phyloP scores from a whole-genome alignment of 306 rosid genomes.

The Inga laurina region DNA sequence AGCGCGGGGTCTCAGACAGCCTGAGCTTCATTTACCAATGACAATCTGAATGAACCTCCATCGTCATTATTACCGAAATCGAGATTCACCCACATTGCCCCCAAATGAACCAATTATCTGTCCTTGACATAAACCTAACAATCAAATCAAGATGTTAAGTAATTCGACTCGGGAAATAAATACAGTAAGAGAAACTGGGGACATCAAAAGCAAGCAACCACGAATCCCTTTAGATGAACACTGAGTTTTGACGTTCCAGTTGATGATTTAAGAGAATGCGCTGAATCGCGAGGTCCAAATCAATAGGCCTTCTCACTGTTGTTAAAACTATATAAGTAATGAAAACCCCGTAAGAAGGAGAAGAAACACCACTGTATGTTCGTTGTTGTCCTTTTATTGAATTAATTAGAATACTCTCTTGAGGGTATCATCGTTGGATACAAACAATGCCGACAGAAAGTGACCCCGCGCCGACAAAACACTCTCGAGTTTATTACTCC shows the following conservation, averaged over 20 bases:
- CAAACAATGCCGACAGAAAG: constrained; percentile 89
- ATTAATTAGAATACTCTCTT: constrained; percentile 36
- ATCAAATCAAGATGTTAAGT: constrained; percentile 30
- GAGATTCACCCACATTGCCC: constrained; percentile 51
- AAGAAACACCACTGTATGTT: constrained; percentile 31
- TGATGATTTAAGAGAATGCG: constrained; percentile 2
- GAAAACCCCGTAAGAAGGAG: constrained; percentile 37
- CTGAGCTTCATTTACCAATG: constrained; percentile 70
- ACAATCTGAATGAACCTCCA: constrained; percentile 32
- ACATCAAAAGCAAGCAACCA: constrained; percentile 27
- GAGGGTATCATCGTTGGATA: constrained; percentile 53
- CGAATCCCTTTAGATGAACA: constrained; percentile 36
- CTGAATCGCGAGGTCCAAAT: constrained; percentile 31
- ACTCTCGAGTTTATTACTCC: constrained; percentile 36
- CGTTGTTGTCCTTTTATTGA: constrained; percentile 44
- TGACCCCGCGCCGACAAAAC: constrained; percentile 87
- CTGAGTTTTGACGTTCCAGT: constrained; percentile 18
- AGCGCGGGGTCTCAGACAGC: constrained; percentile 55
- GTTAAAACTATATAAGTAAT: constrained; percentile 11
- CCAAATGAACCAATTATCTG: constrained; percentile 25
- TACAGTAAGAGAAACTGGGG: constrained; percentile 8
- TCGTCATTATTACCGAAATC: constrained; percentile 29
- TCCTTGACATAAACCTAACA: constrained; percentile 28
- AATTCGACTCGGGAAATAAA: constrained; percentile 23
- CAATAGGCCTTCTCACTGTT: constrained; percentile 28